Percentiles rank a stretch among this genome's conserved stretches.
These are phyloP conservation scores for Paraurostyla sp. DNA, from an alignment of 73 alveolate species.

Conservation along the genomic window DNA sequence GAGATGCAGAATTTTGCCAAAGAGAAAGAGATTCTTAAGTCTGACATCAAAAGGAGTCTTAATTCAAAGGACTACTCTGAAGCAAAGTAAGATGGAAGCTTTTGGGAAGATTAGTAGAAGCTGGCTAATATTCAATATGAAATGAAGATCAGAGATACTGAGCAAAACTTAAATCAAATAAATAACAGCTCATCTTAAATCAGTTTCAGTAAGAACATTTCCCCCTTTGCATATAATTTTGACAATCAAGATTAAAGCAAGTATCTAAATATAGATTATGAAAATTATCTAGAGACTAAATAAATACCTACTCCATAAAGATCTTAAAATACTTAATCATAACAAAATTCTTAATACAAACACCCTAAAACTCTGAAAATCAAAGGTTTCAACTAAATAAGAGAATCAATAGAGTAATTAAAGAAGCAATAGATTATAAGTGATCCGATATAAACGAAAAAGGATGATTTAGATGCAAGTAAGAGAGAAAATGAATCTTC, in stretches of 20 bases:
- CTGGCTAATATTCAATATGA: not conserved
- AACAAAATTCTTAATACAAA: not conserved
- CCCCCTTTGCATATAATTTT: too few species aligned
- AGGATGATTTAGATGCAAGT: too few species aligned
- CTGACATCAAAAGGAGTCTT: not conserved
- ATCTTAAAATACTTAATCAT: too few species aligned
- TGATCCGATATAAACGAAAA: not conserved
- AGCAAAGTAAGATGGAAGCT: not conserved
- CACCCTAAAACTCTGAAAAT: conserved; percentile 32
- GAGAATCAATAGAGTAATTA: conserved; percentile 17
- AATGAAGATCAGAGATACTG: not conserved
- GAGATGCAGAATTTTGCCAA: not conserved
- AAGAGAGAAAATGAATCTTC: too few species aligned
- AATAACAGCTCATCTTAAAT: not conserved
- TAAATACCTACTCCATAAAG: too few species aligned
- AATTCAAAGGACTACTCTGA: not conserved
- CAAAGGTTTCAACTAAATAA: not conserved
- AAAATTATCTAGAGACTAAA: too few species aligned
- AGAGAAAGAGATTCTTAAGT: not conserved
- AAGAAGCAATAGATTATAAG: not conserved
- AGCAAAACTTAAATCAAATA: not conserved
- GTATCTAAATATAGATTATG: too few species aligned
- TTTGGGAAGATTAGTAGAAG: not conserved
- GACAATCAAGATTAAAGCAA: too few species aligned
- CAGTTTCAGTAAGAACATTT: not conserved